Base-by-base conservation (phyloP, 495 filamentous ascomycete genomes). In the Margaritispora aquatica region DNA sequence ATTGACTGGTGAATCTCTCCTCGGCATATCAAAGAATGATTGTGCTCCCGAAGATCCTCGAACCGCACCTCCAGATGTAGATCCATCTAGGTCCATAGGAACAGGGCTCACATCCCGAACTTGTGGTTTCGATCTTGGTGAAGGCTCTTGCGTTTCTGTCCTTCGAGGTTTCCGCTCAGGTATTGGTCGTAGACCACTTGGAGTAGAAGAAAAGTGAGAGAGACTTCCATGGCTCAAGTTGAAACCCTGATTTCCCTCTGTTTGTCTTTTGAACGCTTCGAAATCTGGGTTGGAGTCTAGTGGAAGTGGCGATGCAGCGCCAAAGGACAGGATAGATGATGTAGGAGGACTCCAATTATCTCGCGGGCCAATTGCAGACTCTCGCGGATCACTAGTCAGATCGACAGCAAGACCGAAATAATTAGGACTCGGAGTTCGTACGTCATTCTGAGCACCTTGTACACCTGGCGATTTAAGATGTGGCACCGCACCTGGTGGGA, bases 351-450 rank as follows among this genome's bases (percentile, higher is more conserved):
- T 88, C 85, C 87, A 92, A 72, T 87, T 87, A 62, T 84, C 81
- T 58, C 80, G 81, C 8, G 83, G 77, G 20, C 83, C 73, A 44
- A 77, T 73, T 50, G 76, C 77, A 1, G 87, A 87, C 51, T 83
- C 78, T 54, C 80, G 75, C n/a, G 80, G 70, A 61, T 88, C 85
- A 49, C 65, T 75, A 22, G 71, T 59, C 27, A 80, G 75, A 44
- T 93, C 87, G 54, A 88, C 73, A 26, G 77, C 73, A 50, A 94
- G 77, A 48, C 86, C 87, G 63, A 96, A 96, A 71, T 96, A 96
- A 68, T 87, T 90, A 20, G 89, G 87, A 67, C 87, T 90, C 20
- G 86, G 69, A 5, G 78, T 71, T 27, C 75, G 72, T 47, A 66
- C 70, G 41, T 77, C 75, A 27, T 62, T 62, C 7, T 63, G 60